Percentiles rank a stretch among this genome's conserved stretches.
Conservation (phyloP, 768 basidiomycete genomes). For the Pseudohyphozyma bogoriensis region DNA sequence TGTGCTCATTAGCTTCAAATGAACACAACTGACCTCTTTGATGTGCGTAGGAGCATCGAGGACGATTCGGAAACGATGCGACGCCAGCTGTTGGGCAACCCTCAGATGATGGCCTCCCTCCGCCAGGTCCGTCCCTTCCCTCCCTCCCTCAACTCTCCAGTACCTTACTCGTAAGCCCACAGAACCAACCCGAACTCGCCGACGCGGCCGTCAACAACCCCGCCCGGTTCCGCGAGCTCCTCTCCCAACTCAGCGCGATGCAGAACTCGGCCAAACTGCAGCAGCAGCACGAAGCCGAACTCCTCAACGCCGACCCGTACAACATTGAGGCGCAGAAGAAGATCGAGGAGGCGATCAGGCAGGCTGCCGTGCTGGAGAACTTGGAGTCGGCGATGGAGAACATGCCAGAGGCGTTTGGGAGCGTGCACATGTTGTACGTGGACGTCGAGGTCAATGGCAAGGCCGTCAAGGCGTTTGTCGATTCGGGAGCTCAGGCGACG, state of each 20-base stretch:
- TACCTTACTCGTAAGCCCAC: neutral
- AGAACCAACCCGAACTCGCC: constrained; percentile 77
- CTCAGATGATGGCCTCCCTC: constrained; percentile 62
- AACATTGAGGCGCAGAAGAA: constrained; percentile 81
- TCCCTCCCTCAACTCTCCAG: neutral
- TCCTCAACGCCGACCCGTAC: constrained; percentile 77
- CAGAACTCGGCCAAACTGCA: constrained; percentile 44
- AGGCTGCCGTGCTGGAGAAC: constrained; percentile 83
- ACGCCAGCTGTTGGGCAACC: constrained; percentile 74
- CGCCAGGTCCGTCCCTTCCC: constrained; percentile 47
- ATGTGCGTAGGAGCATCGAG: constrained; percentile 50
- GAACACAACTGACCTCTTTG: no score
- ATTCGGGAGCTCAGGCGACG: constrained; percentile 92
- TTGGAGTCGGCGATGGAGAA: constrained; percentile 80
- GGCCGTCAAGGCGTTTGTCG: constrained; percentile 91
- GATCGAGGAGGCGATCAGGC: constrained; percentile 87
- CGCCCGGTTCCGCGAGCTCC: constrained; percentile 60
- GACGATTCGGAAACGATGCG: constrained; percentile 87
- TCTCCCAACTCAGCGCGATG: constrained; percentile 41
- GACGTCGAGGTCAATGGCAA: constrained; percentile 83
- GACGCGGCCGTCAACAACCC: constrained; percentile 60
- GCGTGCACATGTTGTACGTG: constrained; percentile 94
- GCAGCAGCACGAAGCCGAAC: constrained; percentile 46
- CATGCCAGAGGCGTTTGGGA: constrained; percentile 52
- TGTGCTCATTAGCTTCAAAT: neutral